Base-by-base conservation (phyloP, 768 basidiomycete species). In the Mycena rosella region DNA sequence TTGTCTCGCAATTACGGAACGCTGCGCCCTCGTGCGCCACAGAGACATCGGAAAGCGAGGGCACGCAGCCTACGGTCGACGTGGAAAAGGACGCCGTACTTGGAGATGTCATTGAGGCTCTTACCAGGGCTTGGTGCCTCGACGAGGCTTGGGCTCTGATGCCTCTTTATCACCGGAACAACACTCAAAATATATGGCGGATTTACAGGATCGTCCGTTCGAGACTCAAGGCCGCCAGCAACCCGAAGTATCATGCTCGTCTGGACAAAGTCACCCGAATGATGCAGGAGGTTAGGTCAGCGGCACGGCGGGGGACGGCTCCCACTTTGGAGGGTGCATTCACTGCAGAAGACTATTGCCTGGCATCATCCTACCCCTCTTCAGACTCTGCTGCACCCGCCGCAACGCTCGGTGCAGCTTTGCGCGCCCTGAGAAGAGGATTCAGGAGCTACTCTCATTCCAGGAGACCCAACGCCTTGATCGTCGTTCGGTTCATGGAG, bases 401-500 rank as follows among this genome's bases (percentile, higher is more conserved):
- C 42, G 58, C 52, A 47, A 64, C 64, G 6, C 58, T 79, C 1
- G 72, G 70, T 2, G 30, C 60, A 8, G 65, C 68, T 38, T 64
- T 80, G 8, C 70, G 74, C 3, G 17, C 74, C 69, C 68, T 73
- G 78, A 51, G 76, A 74, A 63, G 57, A 52, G 29, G 67, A 68
- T 47, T 45, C 77, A 20, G 52, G 32, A n/a, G 20, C 14, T 15
- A 44, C 5, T 24, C 64, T 68, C 58, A 51, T 26, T 65, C 59
- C 17, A 49, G 64, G 6, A 68, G 66, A 51, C 78, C 77, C 2
- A 77, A 77, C 53, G 74, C 77, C 14, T 57, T 72, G 30, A 75
- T 71, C 3, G 70, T 85, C 34, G 71, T 77, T 51, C 60, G 72
- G 18, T 84, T 85, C 59, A 75, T 85, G 29, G 60, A 75, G n/a